phyloP scores from a whole-genome alignment of 805 yeast genomes.

The Priceomyces castillae region DNA sequence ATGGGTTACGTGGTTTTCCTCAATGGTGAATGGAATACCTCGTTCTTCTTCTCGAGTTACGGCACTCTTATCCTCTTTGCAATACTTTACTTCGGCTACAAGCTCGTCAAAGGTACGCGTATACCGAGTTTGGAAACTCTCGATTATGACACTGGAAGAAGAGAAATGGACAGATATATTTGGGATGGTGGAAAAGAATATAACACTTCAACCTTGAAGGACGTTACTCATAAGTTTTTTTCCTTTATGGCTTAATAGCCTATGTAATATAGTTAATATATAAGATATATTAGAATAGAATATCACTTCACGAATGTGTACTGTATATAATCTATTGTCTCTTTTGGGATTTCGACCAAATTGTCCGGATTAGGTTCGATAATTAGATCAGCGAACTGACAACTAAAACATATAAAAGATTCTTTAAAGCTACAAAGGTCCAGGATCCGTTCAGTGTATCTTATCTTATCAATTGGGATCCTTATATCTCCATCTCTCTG shows the following conservation, averaged over 20 bases:
- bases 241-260: slow-evolving; percentile 31
- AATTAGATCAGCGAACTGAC: background rate
- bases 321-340: background rate
- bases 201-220: slow-evolving; percentile 31
- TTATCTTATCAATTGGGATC: too few species aligned
- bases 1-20: slow-evolving; percentile 66
- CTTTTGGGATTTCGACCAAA: background rate
- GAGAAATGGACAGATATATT: slow-evolving; percentile 75
- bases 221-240: slow-evolving; percentile 28
- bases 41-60: slow-evolving; percentile 63
- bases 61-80: slow-evolving; percentile 57
- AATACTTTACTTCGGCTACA: slow-evolving; percentile 53
- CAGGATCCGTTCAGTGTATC: too few species aligned
- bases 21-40: slow-evolving; percentile 54
- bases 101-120: slow-evolving; percentile 58
- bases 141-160: slow-evolving; percentile 79
- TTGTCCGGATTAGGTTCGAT: background rate
- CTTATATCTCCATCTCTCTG: too few species aligned
- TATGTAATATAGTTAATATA: background rate
- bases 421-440: too few species aligned
- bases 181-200: slow-evolving; percentile 72
- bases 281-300: background rate
- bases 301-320: background rate
- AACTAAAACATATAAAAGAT: too few species aligned
- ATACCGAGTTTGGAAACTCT: slow-evolving; percentile 67